Evolutionary conservation across 2,329 filamentous ascomycete genomes (phyloP).

Genomic region (Sporothrix inflata): DNA sequence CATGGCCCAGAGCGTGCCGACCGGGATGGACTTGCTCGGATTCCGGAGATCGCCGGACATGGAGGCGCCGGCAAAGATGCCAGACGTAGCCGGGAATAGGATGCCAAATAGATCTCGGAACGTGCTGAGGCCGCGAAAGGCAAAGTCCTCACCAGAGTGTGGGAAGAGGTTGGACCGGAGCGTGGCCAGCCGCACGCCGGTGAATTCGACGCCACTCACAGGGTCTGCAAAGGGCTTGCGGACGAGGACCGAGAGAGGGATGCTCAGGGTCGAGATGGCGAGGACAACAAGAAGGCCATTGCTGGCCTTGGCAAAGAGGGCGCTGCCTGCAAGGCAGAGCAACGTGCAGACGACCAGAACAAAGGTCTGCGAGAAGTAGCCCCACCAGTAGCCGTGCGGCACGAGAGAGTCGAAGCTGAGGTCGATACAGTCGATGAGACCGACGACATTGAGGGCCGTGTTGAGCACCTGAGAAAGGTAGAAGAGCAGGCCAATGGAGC

Average conservation of each 20-base stretch:
- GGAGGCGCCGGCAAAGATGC: conserved; percentile 73
- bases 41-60: conserved; percentile 88
- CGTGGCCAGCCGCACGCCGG: conserved; percentile 72
- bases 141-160: conserved; percentile 61
- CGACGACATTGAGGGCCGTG: conserved; percentile 84
- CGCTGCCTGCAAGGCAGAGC: conserved; percentile 78
- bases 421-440: conserved; percentile 79
- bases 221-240: conserved; percentile 68
- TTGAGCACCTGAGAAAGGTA: conserved; percentile 90
- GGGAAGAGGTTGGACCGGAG: conserved; percentile 76
- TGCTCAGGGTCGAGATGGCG: conserved; percentile 74
- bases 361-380: conserved; percentile 74
- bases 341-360: conserved; percentile 72
- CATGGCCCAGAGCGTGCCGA: conserved; percentile 79
- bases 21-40: conserved; percentile 82
- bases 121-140: conserved; percentile 65
- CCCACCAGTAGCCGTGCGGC: conserved; percentile 73
- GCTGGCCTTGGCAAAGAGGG: conserved; percentile 78
- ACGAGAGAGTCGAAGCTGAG: conserved; percentile 72
- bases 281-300: conserved; percentile 75
- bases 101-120: conserved; percentile 87
- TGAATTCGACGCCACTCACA: conserved; percentile 70
- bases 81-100: conserved; percentile 73
- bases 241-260: conserved; percentile 75
- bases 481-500: conserved; percentile 84